A percentile compares a stretch with the other conserved stretches of the same genome.
Evolutionary conservation across 2,329 filamentous ascomycete species (phyloP).

Genomic region (Cladosporium sp.): DNA sequence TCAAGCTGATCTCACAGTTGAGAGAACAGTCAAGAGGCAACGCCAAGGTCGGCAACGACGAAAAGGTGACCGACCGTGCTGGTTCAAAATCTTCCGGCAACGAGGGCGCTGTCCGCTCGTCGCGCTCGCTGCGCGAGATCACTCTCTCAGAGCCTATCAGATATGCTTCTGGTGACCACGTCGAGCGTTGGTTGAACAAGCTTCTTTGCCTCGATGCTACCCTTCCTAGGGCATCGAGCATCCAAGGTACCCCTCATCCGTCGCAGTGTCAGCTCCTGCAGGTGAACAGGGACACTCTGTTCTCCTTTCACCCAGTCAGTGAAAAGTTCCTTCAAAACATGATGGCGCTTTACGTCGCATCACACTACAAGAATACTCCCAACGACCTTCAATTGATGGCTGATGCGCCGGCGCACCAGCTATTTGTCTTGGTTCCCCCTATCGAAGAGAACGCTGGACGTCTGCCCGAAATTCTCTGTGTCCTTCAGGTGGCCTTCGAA

Average conservation of each 20-base stretch:
- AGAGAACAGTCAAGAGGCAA: slow-evolving; percentile 80
- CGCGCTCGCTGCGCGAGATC: slow-evolving; percentile 82
- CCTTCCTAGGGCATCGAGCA: slow-evolving; percentile 70
- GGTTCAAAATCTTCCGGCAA: slow-evolving; percentile 65
- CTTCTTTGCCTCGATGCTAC: slow-evolving; percentile 92
- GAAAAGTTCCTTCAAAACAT: slow-evolving; percentile 97
- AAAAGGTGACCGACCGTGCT: slow-evolving; percentile 70
- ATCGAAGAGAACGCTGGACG: slow-evolving; percentile 71
- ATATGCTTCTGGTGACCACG: slow-evolving; percentile 83
- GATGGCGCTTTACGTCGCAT: slow-evolving; percentile 95
- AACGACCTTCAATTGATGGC: slow-evolving; percentile 99
- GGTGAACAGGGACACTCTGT: slow-evolving; percentile 94
- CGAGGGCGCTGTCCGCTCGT: slow-evolving; percentile 56
- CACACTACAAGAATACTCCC: slow-evolving; percentile 96
- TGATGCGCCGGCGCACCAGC: slow-evolving; percentile 91
- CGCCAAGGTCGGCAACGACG: slow-evolving; percentile 50
- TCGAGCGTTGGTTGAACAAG: slow-evolving; percentile 95
- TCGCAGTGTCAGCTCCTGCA: slow-evolving; percentile 86
- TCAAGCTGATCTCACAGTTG: slow-evolving; percentile 96
- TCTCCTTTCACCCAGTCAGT: slow-evolving; percentile 95
- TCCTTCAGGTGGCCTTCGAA: slow-evolving; percentile 90
- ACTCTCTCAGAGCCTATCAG: slow-evolving; percentile 90
- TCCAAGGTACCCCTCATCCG: slow-evolving; percentile 81
- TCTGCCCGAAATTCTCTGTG: slow-evolving; percentile 87
- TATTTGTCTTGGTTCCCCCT: slow-evolving; percentile 89